A percentile compares a stretch with the other conserved stretches of the same genome.
These are phyloP conservation scores for Phragmites australis DNA, from an alignment of 176 grass and related monocot species.

Conservation along the genomic window DNA sequence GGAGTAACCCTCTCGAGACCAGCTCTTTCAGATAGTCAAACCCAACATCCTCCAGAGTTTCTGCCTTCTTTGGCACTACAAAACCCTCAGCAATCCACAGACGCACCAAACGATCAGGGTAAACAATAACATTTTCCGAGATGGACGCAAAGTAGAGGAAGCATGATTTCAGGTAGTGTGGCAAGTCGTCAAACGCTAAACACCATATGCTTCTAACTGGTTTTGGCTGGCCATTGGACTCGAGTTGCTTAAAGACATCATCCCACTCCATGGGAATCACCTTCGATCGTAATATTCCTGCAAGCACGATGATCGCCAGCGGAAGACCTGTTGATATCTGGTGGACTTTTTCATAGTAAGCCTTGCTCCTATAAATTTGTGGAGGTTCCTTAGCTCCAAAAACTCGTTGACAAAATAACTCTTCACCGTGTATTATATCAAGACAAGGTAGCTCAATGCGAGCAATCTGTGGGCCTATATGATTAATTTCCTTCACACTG, in stretches of 20 bases:
- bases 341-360: constrained; percentile 44
- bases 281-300: constrained; percentile 48
- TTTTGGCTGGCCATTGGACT: constrained; percentile 45
- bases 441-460: constrained; percentile 30
- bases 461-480: constrained; percentile 32
- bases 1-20: constrained; percentile 42
- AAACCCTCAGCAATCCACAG: constrained; percentile 55
- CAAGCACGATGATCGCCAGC: constrained; percentile 44
- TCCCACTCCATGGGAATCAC: constrained; percentile 43
- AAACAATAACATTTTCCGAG: constrained; percentile 42
- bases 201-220: constrained; percentile 40
- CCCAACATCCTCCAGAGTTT: constrained; percentile 43
- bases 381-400: constrained; percentile 46
- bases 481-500: constrained; percentile 48
- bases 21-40: constrained; percentile 44
- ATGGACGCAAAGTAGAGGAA: constrained; percentile 51
- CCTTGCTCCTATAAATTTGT: constrained; percentile 26
- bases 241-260: constrained; percentile 37
- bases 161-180: constrained; percentile 56
- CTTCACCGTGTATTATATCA: constrained; percentile 27
- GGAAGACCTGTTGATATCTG: constrained; percentile 45
- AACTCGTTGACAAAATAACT: constrained; percentile 35
- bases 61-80: constrained; percentile 34
- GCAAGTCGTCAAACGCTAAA: constrained; percentile 45
- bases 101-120: constrained; percentile 36